Percentiles rank a stretch among this genome's conserved stretches.
phyloP scores from a whole-genome alignment of 345 rosid genomes.

The Eucalyptus polyanthemos region DNA sequence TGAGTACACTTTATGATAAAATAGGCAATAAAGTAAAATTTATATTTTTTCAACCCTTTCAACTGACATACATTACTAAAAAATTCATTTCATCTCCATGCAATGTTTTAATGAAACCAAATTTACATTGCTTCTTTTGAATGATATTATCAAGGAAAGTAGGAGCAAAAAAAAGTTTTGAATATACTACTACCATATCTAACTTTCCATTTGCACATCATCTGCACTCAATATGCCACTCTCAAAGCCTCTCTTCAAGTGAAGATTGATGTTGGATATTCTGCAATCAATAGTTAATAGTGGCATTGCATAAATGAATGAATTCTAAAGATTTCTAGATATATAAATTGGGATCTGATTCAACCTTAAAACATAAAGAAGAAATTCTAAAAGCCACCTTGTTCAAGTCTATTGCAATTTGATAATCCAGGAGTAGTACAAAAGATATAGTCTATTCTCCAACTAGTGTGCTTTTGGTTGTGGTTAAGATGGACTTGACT shows the following conservation, averaged over 20 bases:
- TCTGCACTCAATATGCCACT: not conserved
- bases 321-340: no score
- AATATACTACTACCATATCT: not conserved
- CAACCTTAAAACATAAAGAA: not conserved
- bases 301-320: no score
- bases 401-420: not conserved
- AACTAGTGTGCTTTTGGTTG: not conserved
- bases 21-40: not conserved
- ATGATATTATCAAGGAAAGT: not conserved
- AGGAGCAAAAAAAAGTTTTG: not conserved
- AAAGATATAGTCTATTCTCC: not conserved
- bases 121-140: not conserved
- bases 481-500: not conserved
- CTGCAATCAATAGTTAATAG: not conserved
- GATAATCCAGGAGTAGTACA: not conserved
- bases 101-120: not conserved
- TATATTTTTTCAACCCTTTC: not conserved
- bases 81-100: no score
- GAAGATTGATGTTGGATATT: not conserved
- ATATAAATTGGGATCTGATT: no score
- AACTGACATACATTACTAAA: no score
- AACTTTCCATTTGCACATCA: not conserved
- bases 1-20: not conserved
- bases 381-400: not conserved
- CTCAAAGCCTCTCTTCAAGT: not conserved